phyloP scores from a whole-genome alignment of 768 basidiomycete genomes.

The Boletellus ananiceps region DNA sequence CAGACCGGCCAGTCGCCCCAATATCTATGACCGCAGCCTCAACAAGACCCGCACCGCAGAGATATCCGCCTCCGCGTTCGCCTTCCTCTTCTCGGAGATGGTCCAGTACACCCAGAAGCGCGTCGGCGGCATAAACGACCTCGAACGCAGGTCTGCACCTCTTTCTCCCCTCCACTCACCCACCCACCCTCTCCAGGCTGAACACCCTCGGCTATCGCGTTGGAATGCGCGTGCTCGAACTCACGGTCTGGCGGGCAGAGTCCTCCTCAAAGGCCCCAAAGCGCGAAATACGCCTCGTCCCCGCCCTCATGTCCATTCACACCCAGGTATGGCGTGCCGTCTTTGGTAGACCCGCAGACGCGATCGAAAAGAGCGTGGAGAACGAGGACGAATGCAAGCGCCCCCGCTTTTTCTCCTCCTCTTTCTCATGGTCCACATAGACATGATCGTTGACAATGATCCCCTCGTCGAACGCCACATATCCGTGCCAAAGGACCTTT shows the following conservation, averaged over 20 bases:
- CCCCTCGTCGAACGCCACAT: constrained; percentile 89
- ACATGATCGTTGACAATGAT: constrained; percentile 98
- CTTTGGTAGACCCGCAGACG: constrained; percentile 91
- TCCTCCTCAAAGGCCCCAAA: constrained; percentile 83
- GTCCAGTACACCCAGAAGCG: constrained; percentile 96
- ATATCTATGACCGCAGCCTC: constrained; percentile 84
- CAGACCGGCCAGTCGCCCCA: constrained; percentile 48
- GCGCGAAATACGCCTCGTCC: constrained; percentile 85
- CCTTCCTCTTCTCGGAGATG: constrained; percentile 90
- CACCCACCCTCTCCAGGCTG: constrained; percentile 46
- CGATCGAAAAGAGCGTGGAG: constrained; percentile 93
- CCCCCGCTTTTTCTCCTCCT: not conserved
- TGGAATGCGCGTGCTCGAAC: constrained; percentile 81
- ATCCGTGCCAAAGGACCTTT: constrained; percentile 92
- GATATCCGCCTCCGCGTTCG: constrained; percentile 77
- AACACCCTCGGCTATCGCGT: constrained; percentile 92
- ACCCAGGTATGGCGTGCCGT: constrained; percentile 94
- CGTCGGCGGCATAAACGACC: constrained; percentile 90
- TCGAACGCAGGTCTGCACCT: constrained; percentile 78
- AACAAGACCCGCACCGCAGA: constrained; percentile 85
- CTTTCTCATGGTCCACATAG: constrained; percentile 36
- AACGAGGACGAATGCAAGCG: constrained; percentile 90
- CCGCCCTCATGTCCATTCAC: constrained; percentile 90
- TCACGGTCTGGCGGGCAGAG: constrained; percentile 78
- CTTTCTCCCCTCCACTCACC: not conserved